Conservation (phyloP, 768 basidiomycete genomes). For the Tubosaeta brunneosetosa region DNA sequence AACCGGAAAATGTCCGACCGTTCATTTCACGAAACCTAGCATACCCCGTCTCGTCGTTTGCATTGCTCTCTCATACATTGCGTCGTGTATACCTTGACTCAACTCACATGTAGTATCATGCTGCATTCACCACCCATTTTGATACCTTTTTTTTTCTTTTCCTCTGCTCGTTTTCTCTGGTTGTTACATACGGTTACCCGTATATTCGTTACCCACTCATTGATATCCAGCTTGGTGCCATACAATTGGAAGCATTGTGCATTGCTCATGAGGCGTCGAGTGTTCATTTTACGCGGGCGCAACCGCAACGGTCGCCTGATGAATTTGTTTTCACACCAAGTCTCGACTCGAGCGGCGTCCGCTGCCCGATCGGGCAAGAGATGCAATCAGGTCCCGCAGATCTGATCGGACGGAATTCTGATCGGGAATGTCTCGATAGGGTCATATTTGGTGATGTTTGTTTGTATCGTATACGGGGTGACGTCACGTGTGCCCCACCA, state of each 20-base stretch:
- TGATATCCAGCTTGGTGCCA: constrained; percentile 30
- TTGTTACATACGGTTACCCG: constrained; percentile 36
- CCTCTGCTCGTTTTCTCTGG: constrained; percentile 14
- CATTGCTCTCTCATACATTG: constrained; percentile 36
- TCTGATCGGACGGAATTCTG: constrained; percentile 34
- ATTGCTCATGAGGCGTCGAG: constrained; percentile 17
- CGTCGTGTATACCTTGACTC: constrained; percentile 34
- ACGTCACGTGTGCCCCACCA: constrained; percentile 19
- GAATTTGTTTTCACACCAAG: constrained; percentile 10
- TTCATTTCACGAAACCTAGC: constrained; percentile 33
- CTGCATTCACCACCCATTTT: constrained; percentile 31
- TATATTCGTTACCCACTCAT: constrained; percentile 32
- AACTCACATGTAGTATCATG: constrained; percentile 36
- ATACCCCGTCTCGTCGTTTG: constrained; percentile 32
- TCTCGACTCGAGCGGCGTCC: constrained; percentile 15
- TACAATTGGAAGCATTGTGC: constrained; percentile 5
- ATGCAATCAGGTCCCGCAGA: constrained; percentile 22
- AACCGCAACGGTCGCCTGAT: constrained; percentile 10
- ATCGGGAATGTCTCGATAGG: constrained; percentile 25
- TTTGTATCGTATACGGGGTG: constrained; percentile 16
- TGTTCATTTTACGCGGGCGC: constrained; percentile 25
- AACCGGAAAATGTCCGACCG: constrained; percentile 32
- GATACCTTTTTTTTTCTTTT: constrained; percentile 27
- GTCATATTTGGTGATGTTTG: constrained; percentile 16
- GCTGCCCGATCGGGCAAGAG: constrained; percentile 11